These are phyloP conservation scores for Bryopsis sp. DNA, from an alignment of 139 green algal genomes.

Conservation along the genomic window DNA sequence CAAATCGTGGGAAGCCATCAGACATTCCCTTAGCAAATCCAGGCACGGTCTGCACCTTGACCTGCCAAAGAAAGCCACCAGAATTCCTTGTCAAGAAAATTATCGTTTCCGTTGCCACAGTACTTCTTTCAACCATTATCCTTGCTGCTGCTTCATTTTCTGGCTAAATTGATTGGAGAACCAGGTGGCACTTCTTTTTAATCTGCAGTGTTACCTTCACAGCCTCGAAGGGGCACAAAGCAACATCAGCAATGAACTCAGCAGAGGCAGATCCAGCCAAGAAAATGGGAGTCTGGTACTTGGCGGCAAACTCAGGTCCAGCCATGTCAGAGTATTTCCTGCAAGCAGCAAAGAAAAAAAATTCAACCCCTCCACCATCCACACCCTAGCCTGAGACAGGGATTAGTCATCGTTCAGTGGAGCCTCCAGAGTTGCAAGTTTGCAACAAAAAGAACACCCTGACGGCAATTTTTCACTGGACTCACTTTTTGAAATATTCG, in stretches of 20 bases:
- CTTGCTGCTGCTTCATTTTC: no score
- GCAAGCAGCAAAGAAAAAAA: not conserved
- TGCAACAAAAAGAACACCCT: no score
- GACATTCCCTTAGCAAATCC: constrained; percentile 72
- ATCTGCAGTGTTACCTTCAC: constrained; percentile 62
- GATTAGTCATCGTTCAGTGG: not conserved
- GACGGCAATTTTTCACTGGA: not conserved
- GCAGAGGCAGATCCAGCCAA: constrained; percentile 76
- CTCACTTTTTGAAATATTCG: constrained; percentile 87
- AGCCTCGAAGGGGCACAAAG: constrained; percentile 88
- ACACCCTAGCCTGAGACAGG: not conserved
- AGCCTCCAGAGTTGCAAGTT: no score
- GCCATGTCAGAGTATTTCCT: constrained; percentile 74
- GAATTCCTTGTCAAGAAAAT: no score
- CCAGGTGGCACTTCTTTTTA: not conserved
- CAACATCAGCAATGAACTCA: constrained; percentile 93
- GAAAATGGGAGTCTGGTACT: constrained; percentile 85
- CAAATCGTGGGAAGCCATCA: constrained; percentile 82
- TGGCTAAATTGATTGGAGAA: not conserved
- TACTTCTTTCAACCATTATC: no score
- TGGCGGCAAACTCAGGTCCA: constrained; percentile 65
- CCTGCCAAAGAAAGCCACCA: constrained; percentile 32
- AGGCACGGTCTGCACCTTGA: constrained; percentile 87
- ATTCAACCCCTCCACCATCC: not conserved
- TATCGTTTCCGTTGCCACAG: no score